phyloP scores from a whole-genome alignment of 2,329 filamentous ascomycete species.

The Microdochium bolleyi region DNA sequence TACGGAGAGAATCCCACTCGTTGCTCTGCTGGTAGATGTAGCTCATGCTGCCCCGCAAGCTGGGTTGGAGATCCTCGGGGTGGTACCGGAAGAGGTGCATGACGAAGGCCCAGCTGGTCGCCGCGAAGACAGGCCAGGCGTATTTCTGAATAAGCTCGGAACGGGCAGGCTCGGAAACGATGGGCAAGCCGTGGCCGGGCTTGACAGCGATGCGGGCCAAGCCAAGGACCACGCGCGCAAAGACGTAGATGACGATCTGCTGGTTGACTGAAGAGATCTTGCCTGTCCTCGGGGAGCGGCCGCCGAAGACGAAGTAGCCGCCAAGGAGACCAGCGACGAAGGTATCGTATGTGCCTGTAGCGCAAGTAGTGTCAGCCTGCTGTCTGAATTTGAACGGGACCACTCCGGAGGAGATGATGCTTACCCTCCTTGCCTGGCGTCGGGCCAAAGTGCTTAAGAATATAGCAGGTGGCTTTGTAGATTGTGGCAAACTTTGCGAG shows the following conservation, averaged over 20 bases:
- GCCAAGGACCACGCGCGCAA: slow-evolving; percentile 81
- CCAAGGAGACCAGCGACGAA: slow-evolving; percentile 83
- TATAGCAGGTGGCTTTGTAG: slow-evolving; percentile 78
- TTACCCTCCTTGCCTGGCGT: slow-evolving; percentile 51
- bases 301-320: slow-evolving; percentile 87
- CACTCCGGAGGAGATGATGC: slow-evolving; percentile 4
- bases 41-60: slow-evolving; percentile 89
- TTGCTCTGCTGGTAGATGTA: slow-evolving; percentile 93
- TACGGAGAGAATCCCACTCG: slow-evolving; percentile 80
- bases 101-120: slow-evolving; percentile 81
- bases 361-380: slow-evolving; percentile 5
- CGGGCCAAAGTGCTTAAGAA: slow-evolving; percentile 55
- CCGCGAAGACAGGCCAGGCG: slow-evolving; percentile 90
- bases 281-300: slow-evolving; percentile 51
- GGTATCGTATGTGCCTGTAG: slow-evolving; percentile 65
- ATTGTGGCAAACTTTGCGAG: slow-evolving; percentile 84
- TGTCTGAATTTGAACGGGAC: no score
- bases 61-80: slow-evolving; percentile 84
- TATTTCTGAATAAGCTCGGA: slow-evolving; percentile 50
- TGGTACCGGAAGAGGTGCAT: slow-evolving; percentile 95
- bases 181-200: slow-evolving; percentile 42
- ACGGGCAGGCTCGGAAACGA: slow-evolving; percentile 38
- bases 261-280: slow-evolving; percentile 77
- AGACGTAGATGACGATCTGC: slow-evolving; percentile 98
- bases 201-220: slow-evolving; percentile 77